Evolutionary conservation across 2,329 filamentous ascomycete genomes (phyloP), one percentile per base, ranked within the genome.

Genomic region (Onygenales sp.): DNA sequence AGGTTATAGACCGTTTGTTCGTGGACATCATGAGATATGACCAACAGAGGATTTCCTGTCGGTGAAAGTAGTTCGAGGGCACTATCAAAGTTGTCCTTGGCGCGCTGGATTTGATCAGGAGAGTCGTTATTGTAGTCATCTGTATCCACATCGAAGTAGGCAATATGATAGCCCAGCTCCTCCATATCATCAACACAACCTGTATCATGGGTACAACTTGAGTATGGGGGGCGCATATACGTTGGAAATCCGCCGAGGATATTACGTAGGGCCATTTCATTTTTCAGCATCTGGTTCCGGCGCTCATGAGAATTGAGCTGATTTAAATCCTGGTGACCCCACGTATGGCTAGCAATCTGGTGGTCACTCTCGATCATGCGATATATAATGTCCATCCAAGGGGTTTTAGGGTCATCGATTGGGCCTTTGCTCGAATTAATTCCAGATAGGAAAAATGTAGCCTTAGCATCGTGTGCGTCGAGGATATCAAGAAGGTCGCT

Each of bases 381-480:
- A 54, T 67, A 63, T 39, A 75, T 71, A 52, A 72, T 54, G 1
- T 61, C 52, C 17, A 61, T 62, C 71, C 72, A 70, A 3, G 69
- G 70, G 51, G 70, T 64, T 3, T 62, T 61, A 8, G 66, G 64
- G n/a, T 68, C 66, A 54, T 75, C 72, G 13, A 76, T 75, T 11
- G 64, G 58, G 13, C 74, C 75, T 56, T 72, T 73, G 14, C 66
- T 71, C 46, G 72, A 75, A 57, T 74, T 75, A 50, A 74, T 68
- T 3, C 75, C 75, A 10, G 71, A 81, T 56, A 86, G 74, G 66
- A 86, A 86, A 65, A 87, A 87, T 2, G 84, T 87, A 1, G 82
- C 84, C 58, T 80, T 83, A 11, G 80, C 82, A 32, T 77, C 71
- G 62, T 84, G 83, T 31, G 69, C 72, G 55, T 76, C 74, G 45